Evolutionary conservation across 2,329 filamentous ascomycete species (phyloP).

Genomic region (Monosporascus sp.): DNA sequence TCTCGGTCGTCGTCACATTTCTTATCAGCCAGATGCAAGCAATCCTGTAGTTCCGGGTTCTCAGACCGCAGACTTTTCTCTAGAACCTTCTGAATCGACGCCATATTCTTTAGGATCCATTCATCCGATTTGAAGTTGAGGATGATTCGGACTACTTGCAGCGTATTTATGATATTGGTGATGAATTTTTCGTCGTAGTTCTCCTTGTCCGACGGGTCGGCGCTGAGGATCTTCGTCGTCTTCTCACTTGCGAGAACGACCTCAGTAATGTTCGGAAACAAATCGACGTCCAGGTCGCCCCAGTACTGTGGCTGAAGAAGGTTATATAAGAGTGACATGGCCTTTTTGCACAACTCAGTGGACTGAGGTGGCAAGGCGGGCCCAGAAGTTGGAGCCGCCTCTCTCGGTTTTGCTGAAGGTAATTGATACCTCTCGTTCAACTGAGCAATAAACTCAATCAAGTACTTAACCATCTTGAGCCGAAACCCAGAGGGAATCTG

Average conservation of each 20-base stretch:
- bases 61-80: conserved; percentile 88
- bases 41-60: conserved; percentile 89
- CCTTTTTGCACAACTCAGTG: conserved; percentile 80
- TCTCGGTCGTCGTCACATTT: conserved; percentile 65
- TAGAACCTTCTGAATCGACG: conserved; percentile 77
- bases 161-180: conserved; percentile 85
- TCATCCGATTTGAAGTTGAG: conserved; percentile 83
- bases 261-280: conserved; percentile 87
- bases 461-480: conserved; percentile 84
- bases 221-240: conserved; percentile 54
- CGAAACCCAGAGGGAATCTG: conserved; percentile 63
- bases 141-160: conserved; percentile 87
- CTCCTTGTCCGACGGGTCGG: conserved; percentile 59
- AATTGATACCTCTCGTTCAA: conserved; percentile 80
- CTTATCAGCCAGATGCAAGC: conserved; percentile 70
- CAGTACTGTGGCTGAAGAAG: conserved; percentile 83
- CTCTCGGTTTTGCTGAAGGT: conserved; percentile 63
- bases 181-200: conserved; percentile 79
- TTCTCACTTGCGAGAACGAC: conserved; percentile 80
- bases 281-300: conserved; percentile 85
- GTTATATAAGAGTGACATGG: conserved; percentile 75
- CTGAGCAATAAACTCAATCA: conserved; percentile 91
- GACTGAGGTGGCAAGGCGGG: conserved; percentile 49
- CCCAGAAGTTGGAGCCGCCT: conserved; percentile 39
- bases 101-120: conserved; percentile 78